These are phyloP conservation scores for Sphagnum tenellum DNA, from an alignment of 225 moss, liverwort and hornwort genomes.

Conservation along the genomic window DNA sequence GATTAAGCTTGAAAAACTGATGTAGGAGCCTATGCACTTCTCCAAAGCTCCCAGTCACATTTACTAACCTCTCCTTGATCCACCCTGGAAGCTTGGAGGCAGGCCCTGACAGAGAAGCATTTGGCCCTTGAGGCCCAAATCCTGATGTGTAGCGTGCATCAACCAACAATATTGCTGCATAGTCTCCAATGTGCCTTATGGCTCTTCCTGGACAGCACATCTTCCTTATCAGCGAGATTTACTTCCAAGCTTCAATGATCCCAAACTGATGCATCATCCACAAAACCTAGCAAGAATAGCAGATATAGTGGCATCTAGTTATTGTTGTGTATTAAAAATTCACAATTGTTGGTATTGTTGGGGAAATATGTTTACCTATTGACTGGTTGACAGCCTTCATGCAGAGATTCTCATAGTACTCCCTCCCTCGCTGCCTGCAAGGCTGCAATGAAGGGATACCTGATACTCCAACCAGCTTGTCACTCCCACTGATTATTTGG, in stretches of 20 bases:
- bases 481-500: constrained; percentile 4
- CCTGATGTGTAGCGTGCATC: constrained; percentile 70
- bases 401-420: constrained; percentile 93
- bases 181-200: constrained; percentile 87
- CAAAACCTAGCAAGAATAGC: neutral
- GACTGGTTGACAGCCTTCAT: constrained; percentile 99
- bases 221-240: too few species aligned
- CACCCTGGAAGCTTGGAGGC: constrained; percentile 78
- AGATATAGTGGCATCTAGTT: neutral
- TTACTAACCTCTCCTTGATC: constrained; percentile 71
- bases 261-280: neutral
- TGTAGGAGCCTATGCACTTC: constrained; percentile 80
- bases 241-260: too few species aligned
- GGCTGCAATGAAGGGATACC: constrained; percentile 13
- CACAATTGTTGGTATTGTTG: too few species aligned
- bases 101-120: constrained; percentile 40
- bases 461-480: constrained; percentile 5
- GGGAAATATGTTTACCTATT: constrained; percentile 30
- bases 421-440: constrained; percentile 65
- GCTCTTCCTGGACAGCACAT: constrained; percentile 46
- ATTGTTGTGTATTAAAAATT: too few species aligned
- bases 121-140: constrained; percentile 8
- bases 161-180: constrained; percentile 83
- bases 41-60: constrained; percentile 71
- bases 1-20: constrained; percentile 78